Base-by-base conservation (phyloP, 768 basidiomycete genomes). In the Amanita thiersii region DNA sequence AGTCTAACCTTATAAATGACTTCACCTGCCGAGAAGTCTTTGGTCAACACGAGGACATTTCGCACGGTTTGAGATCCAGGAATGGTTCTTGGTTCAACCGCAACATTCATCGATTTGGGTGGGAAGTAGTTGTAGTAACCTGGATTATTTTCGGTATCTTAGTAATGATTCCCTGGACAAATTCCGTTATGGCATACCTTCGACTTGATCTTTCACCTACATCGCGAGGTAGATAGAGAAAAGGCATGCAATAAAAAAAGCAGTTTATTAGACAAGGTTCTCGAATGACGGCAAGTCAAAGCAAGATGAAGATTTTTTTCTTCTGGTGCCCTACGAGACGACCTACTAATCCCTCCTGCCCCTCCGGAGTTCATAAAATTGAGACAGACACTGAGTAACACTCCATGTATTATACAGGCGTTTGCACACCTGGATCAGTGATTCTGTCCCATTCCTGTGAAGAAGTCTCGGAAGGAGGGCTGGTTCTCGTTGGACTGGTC, bases 401-500 rank as follows among this genome's bases (percentile, higher is more conserved):
- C 37, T 54, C 42, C 52, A 43, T 38, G 41, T 51, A 47, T 45
- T 48, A 56, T 44, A 65, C 67, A 49, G 73, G 69, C 38, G 71
- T 68, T 48, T 70, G 71, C 43, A 69, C 65, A 46, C 76, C 83
- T 36, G 83, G 73, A 57, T 89, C 85, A 51, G 86, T 86, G 66
- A 91, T 62, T 51, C 72, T 81, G 64, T 91, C 88, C 88, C 87
- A 91, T 59, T 89, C 88, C 63, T 87, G 86, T 38, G 88, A 91
- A 30, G 88, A 87, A 23, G 86, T 69, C 66, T 86, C 88, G 44
- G 88, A 90, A 41, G 86, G 87, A 40, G 85, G 82, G 31, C 82
- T 78, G 34, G 67, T 61, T 57, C 73, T 66, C 40, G 69, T 71
- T 45, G 77, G 78, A 60, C 79, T 82, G 52, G 64, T 62, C 51